Percentiles rank a stretch among this genome's conserved stretches.
phyloP scores from a whole-genome alignment of 805 yeast genomes.

The Debaryomyces castellii region DNA sequence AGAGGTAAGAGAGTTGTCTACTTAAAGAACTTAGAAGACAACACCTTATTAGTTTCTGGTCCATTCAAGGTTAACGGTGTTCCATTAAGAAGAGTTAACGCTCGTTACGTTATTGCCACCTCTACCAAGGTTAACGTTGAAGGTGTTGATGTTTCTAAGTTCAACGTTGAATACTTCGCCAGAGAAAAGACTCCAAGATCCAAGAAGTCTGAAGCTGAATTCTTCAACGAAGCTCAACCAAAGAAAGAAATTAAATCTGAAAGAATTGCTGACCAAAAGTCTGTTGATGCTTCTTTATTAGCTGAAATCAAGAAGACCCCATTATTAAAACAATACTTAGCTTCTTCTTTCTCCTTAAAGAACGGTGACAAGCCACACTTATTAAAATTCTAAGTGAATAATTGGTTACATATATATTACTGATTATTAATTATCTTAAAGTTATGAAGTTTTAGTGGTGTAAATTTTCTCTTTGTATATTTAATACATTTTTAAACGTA shows the following conservation, averaged over 20 bases:
- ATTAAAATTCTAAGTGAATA: conserved; percentile 74
- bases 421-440: conserved; percentile 9
- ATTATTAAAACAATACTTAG: conserved; percentile 93
- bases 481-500: conserved; percentile 22
- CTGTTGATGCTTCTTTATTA: conserved; percentile 88
- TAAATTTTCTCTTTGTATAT: conserved; percentile 27
- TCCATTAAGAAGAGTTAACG: conserved; percentile 98
- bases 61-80: conserved; percentile 99
- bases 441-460: conserved; percentile 13
- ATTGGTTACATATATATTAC: conserved; percentile 5
- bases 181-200: conserved; percentile 85
- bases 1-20: conserved; percentile 99
- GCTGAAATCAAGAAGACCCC: conserved; percentile 97
- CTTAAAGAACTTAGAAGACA: conserved; percentile 96
- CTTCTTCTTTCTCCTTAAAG: conserved; percentile 94
- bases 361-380: conserved; percentile 98
- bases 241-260: conserved; percentile 88
- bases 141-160: conserved; percentile 83
- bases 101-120: conserved; percentile 98
- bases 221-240: conserved; percentile 74
- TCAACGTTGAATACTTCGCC: conserved; percentile 93
- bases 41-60: conserved; percentile 95
- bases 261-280: conserved; percentile 96
- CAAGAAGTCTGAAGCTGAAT: conserved; percentile 87
- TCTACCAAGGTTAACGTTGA: conserved; percentile 85